phyloP scores from a whole-genome alignment of 2,329 filamentous ascomycete genomes.

The Stagonosporopsis vannaccii region DNA sequence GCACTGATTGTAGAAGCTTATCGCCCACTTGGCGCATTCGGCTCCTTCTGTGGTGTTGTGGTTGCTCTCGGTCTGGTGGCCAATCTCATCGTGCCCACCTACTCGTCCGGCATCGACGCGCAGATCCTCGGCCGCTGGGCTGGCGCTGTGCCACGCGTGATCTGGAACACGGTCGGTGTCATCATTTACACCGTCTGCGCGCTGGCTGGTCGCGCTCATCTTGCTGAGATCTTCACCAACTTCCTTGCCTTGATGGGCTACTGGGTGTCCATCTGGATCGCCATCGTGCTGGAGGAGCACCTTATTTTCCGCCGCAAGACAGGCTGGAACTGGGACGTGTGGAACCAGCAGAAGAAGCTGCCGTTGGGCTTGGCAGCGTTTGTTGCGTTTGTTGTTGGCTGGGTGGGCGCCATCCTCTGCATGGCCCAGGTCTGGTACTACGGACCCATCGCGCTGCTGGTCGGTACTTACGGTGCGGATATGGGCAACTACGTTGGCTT shows the following conservation, averaged over 20 bases:
- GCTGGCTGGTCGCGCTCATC: conserved; percentile 65
- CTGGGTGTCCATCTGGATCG: conserved; percentile 71
- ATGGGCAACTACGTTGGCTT: conserved; percentile 69
- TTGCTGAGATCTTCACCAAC: conserved; percentile 72
- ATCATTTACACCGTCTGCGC: conserved; percentile 71
- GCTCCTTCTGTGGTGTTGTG: conserved; percentile 71
- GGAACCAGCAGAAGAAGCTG: conserved; percentile 66
- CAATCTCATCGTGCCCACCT: conserved; percentile 69
- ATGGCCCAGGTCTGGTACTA: conserved; percentile 77
- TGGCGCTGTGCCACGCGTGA: conserved; percentile 65
- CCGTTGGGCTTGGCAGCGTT: conserved; percentile 69
- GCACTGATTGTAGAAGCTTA: conserved; percentile 71
- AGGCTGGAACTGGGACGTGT: conserved; percentile 67
- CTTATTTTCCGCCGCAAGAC: conserved; percentile 64
- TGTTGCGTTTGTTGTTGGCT: conserved; percentile 68
- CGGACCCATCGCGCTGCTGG: conserved; percentile 65
- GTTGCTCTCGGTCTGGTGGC: conserved; percentile 70
- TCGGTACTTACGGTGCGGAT: conserved; percentile 66
- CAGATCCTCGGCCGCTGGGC: conserved; percentile 69
- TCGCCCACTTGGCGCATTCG: conserved; percentile 65
- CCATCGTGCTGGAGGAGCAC: conserved; percentile 68
- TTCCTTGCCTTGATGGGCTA: conserved; percentile 76
- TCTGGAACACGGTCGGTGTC: conserved; percentile 70
- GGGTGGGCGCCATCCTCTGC: conserved; percentile 69
- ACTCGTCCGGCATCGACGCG: conserved; percentile 71